Evolutionary conservation across 1,284 basidiomycete species (phyloP), one percentile per base, ranked within the genome.

Genomic region (Athelia psychrophila): DNA sequence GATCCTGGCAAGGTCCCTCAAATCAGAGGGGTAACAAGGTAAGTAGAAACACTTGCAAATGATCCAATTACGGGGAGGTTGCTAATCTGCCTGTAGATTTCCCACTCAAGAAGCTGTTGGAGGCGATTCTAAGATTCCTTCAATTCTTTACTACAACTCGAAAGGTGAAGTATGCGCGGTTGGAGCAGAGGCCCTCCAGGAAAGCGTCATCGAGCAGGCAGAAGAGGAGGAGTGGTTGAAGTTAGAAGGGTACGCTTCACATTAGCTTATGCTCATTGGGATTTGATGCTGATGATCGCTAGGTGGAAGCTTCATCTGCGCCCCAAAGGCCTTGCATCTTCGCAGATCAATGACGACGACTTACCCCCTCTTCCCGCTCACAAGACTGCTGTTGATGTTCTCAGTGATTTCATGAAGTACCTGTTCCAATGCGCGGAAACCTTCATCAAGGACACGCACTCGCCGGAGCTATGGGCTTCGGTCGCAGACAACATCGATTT

Each of bases 91-190:
- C 45, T 30, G 46, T 22, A 72, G 70, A 52, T 72, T 62, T 52
- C 67, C 69, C 18, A 60, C 60, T 16, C 68, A 69, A 55, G 64
- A 64, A 22, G 55, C 60, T 4, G 62, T 60, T 8, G 65, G 65
- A 6, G 68, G 65, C 0, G 62, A 67, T 48, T 67, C 64, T 2
- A 73, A 72, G 50, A 66, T 73, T 12, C 70, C 68, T 8, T 64
- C 67, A 1, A 53, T 73, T 23, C 55, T 73, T 2, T 68, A 65
- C 47, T 73, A 73, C 48, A 65, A 69, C 46, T 45, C 51, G 40
- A 50, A 63, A 30, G 70, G 69, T 3, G 48, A 47, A 2, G 57
- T 67, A 2, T 51, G 57, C 8, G 68, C 67, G 3, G 57, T 62
- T 48, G 70, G 71, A 16, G 69, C 69, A 10, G 70, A 72, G 56